Evolutionary conservation across 306 rosid genomes (phyloP).

Genomic region (Geum urbanum): DNA sequence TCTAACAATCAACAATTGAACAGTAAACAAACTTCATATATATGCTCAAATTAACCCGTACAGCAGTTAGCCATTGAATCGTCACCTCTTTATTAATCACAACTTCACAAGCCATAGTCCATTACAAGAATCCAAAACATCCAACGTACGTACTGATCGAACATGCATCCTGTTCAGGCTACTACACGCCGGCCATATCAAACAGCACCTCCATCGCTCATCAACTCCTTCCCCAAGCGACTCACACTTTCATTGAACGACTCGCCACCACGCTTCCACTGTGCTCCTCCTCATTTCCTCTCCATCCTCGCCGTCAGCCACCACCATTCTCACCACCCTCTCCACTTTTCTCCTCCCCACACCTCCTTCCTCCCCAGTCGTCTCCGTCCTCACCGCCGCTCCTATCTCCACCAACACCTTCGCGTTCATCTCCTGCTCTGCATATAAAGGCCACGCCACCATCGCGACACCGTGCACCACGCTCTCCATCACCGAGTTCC

Average conservation of each 20-base stretch:
- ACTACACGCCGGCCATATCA: too few species aligned
- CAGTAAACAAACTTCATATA: too few species aligned
- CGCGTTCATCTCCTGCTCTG: constrained; percentile 29
- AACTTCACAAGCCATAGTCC: too few species aligned
- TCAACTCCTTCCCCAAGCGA: not conserved
- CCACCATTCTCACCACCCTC: constrained; percentile 13
- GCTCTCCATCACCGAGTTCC: constrained; percentile 25
- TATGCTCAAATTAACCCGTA: too few species aligned
- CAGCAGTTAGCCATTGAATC: too few species aligned
- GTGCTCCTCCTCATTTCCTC: not conserved
- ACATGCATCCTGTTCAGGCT: too few species aligned
- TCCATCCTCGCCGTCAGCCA: constrained; percentile 2
- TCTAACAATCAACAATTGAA: too few species aligned
- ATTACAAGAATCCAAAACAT: too few species aligned
- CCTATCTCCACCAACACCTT: constrained; percentile 15
- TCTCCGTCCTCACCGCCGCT: constrained; percentile 4
- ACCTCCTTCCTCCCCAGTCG: not conserved
- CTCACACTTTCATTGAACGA: not conserved
- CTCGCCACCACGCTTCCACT: not conserved
- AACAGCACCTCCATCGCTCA: not conserved
- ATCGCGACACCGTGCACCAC: constrained; percentile 11
- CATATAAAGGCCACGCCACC: constrained; percentile 30
- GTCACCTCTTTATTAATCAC: too few species aligned
- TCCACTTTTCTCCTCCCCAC: not conserved
- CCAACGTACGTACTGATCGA: too few species aligned